phyloP scores from a whole-genome alignment of 352 stramenopile genomes.

The Aphanomyces astaci region DNA sequence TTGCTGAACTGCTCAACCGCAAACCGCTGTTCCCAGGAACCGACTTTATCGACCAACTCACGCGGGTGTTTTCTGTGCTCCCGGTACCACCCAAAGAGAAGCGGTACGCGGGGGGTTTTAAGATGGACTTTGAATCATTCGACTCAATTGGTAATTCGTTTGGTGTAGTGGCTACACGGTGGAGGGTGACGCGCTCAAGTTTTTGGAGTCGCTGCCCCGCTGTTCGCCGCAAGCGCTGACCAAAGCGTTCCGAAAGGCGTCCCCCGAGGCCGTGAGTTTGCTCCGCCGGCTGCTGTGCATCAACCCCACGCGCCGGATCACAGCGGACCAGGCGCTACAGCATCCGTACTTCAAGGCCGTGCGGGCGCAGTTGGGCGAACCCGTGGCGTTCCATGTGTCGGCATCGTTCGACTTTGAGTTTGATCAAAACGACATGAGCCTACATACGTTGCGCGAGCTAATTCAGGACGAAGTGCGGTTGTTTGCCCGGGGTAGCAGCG shows the following conservation, averaged over 20 bases:
- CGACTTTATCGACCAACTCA: constrained; percentile 78
- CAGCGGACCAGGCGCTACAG: constrained; percentile 79
- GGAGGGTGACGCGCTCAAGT: constrained; percentile 66
- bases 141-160: too few species aligned
- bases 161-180: constrained; percentile 44
- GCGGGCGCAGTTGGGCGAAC: constrained; percentile 55
- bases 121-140: too few species aligned
- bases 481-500: constrained; percentile 42
- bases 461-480: constrained; percentile 74
- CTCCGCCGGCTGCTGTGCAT: constrained; percentile 71
- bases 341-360: constrained; percentile 88
- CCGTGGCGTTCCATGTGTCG: constrained; percentile 52
- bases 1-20: constrained; percentile 86
- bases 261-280: constrained; percentile 56
- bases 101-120: too few species aligned
- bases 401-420: constrained; percentile 79
- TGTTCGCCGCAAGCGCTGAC: constrained; percentile 59
- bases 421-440: constrained; percentile 58
- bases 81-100: constrained; percentile 64
- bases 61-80: constrained; percentile 61
- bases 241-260: constrained; percentile 61
- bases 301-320: constrained; percentile 85
- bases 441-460: constrained; percentile 49
- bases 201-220: constrained; percentile 60
- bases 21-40: constrained; percentile 64